Conservation (phyloP, 2,329 filamentous ascomycete species). For the Neurospora crassa region DNA sequence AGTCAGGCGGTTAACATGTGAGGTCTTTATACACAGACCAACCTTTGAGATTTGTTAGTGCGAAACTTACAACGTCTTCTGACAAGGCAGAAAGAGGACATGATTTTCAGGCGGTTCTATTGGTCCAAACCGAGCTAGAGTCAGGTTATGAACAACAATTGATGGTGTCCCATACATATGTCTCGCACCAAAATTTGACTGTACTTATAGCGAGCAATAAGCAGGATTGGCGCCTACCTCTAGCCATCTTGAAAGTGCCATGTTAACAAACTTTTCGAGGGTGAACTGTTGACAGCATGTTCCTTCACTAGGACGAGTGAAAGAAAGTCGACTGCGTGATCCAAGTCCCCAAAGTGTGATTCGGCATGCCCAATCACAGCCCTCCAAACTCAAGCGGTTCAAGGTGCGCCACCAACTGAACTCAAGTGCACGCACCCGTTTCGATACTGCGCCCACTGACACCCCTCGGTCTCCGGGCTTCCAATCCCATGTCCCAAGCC, state of each 20-base stretch:
- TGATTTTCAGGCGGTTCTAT: neutral
- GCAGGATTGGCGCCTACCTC: too few relatives aligned
- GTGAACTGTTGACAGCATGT: neutral
- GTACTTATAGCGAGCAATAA: too few relatives aligned
- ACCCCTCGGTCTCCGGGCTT: neutral
- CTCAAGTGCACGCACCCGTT: neutral
- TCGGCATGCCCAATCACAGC: neutral
- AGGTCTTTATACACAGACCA: neutral
- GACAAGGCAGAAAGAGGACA: neutral
- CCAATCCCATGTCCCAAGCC: neutral
- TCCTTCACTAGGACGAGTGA: neutral
- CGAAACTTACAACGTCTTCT: neutral
- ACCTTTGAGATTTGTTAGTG: neutral
- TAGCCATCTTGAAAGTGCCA: neutral
- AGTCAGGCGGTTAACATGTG: neutral
- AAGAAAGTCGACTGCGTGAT: neutral
- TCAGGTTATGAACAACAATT: neutral
- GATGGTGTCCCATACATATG: too few relatives aligned
- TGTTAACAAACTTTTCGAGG: neutral
- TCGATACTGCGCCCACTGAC: neutral
- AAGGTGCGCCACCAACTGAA: neutral
- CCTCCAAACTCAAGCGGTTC: neutral
- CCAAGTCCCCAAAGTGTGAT: neutral
- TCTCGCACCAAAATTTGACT: too few relatives aligned
- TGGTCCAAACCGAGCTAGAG: neutral